Conservation (phyloP, 2,329 filamentous ascomycete genomes). For the Sporothrix pseudoabietina region DNA sequence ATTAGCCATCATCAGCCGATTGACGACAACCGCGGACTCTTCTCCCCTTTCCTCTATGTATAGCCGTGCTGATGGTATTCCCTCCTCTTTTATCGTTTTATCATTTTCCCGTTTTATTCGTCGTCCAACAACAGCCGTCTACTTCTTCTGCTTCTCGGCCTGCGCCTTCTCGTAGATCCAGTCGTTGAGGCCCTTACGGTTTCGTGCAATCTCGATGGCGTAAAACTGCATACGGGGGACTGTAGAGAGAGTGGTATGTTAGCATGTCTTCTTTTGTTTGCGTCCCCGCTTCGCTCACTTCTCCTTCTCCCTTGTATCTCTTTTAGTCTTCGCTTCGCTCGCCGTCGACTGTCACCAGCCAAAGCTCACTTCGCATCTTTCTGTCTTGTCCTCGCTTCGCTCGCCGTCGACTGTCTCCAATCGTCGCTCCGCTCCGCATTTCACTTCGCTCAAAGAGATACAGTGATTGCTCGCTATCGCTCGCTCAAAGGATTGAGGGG, state of each 20-base stretch:
- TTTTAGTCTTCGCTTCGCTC: neutral
- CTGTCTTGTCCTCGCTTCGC: too few species aligned
- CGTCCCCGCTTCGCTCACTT: neutral
- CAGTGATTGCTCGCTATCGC: neutral
- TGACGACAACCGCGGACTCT: neutral
- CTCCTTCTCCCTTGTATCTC: neutral
- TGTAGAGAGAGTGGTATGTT: slow-evolving; percentile 36
- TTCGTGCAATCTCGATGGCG: slow-evolving; percentile 61
- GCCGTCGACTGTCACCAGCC: neutral
- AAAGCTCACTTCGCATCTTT: neutral
- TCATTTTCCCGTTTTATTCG: neutral
- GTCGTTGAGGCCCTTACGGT: slow-evolving; percentile 87
- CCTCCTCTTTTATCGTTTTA: neutral
- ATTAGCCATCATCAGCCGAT: neutral
- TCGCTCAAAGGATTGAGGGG: neutral
- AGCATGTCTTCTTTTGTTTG: slow-evolving; percentile 17
- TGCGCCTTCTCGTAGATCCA: slow-evolving; percentile 92
- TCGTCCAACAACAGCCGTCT: neutral
- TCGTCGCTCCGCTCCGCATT: neutral
- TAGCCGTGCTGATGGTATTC: neutral
- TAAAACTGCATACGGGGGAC: slow-evolving; percentile 62
- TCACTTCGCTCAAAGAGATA: neutral
- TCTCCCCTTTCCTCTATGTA: neutral
- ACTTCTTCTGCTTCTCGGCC: slow-evolving; percentile 50
- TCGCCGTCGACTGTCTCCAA: neutral